Conservation (phyloP, 768 basidiomycete genomes). For the Tephrocybe sp. region DNA sequence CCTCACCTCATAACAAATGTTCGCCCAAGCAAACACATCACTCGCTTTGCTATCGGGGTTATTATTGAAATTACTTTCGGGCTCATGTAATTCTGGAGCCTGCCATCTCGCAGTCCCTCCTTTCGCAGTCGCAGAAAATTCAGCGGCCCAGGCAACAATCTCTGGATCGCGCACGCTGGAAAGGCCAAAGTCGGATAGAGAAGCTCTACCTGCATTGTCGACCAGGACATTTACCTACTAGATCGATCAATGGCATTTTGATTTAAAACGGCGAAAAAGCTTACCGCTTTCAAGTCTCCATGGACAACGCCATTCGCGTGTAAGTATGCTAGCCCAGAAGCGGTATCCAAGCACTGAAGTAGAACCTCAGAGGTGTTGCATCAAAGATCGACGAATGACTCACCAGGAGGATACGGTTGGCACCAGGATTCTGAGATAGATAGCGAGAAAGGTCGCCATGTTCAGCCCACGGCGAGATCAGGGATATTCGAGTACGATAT, state of each 20-base stretch:
- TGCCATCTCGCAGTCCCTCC: slow-evolving; percentile 26
- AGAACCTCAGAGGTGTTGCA: neutral
- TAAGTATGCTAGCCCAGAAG: slow-evolving; percentile 18
- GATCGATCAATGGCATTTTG: neutral
- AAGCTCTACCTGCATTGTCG: slow-evolving; percentile 18
- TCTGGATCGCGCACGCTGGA: slow-evolving; percentile 20
- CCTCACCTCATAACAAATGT: slow-evolving; percentile 9
- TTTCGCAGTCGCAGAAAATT: slow-evolving; percentile 7
- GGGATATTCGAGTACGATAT: slow-evolving; percentile 19
- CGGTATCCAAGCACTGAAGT: slow-evolving; percentile 22
- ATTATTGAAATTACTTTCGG: neutral
- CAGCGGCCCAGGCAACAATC: slow-evolving; percentile 14
- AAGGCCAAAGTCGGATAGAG: slow-evolving; percentile 28
- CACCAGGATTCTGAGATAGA: slow-evolving; percentile 22
- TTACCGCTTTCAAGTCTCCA: slow-evolving; percentile 1
- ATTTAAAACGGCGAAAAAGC: neutral
- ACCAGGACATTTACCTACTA: slow-evolving; percentile 26
- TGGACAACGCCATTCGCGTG: slow-evolving; percentile 8
- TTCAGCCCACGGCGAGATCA: slow-evolving; percentile 34
- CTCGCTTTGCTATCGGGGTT: slow-evolving; percentile 17
- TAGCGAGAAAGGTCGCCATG: slow-evolving; percentile 26
- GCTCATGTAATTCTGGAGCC: slow-evolving; percentile 23
- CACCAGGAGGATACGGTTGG: slow-evolving; percentile 31
- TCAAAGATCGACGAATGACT: slow-evolving; percentile 1
- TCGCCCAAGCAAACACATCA: slow-evolving; percentile 27